phyloP scores from a whole-genome alignment of 1,139 yeast species.

The Suhomyces panamericanus region DNA sequence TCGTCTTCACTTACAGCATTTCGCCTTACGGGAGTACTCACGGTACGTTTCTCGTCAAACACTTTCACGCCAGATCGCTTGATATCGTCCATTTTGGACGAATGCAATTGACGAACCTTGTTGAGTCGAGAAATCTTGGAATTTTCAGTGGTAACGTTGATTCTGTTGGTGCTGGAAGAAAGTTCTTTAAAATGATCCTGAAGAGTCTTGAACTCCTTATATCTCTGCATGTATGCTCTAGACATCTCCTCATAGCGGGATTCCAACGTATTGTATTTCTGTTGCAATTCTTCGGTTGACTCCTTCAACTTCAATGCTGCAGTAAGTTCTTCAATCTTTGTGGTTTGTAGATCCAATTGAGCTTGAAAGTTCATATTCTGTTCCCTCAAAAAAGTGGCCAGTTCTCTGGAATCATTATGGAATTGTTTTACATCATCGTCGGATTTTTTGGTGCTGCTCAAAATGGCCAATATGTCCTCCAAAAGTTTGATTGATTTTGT shows the following conservation, averaged over 20 bases:
- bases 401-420: constrained; percentile 3
- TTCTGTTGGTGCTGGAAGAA: constrained; percentile 14
- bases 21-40: constrained; percentile 30
- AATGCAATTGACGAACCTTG: constrained; percentile 35
- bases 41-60: constrained; percentile 26
- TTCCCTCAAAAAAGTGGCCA: background rate
- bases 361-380: background rate
- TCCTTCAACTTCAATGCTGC: constrained; percentile 1
- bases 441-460: constrained; percentile 7
- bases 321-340: constrained; percentile 1
- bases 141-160: constrained; percentile 9
- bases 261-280: constrained; percentile 15
- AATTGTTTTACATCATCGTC: constrained; percentile 8
- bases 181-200: constrained; percentile 28
- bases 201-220: constrained; percentile 23
- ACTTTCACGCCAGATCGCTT: constrained; percentile 13
- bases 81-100: constrained; percentile 25
- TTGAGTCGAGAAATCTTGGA: constrained; percentile 17
- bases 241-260: constrained; percentile 26
- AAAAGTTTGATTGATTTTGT: constrained; percentile 20
- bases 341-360: background rate
- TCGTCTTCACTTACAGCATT: constrained; percentile 7
- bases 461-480: constrained; percentile 20
- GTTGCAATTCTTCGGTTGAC: constrained; percentile 9
- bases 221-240: constrained; percentile 29